Evolutionary conservation across 1,139 yeast genomes (phyloP).

Genomic region (Torulaspora pretoriensis): DNA sequence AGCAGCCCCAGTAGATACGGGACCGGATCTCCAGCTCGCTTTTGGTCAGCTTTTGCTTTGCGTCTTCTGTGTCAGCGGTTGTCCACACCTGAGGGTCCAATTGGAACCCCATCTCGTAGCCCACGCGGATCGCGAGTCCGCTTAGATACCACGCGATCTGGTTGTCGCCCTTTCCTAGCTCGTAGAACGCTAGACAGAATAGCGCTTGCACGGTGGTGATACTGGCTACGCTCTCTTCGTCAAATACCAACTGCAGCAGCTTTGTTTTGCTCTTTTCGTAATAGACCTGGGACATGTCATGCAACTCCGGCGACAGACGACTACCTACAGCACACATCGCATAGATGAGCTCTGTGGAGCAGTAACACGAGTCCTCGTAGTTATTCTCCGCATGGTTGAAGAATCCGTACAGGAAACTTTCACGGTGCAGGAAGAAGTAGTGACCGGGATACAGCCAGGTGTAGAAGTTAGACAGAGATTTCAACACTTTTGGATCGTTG

Average conservation of each 20-base stretch:
- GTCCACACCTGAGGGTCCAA: conserved; percentile 58
- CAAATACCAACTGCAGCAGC: conserved; percentile 40
- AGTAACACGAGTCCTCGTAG: conserved; percentile 41
- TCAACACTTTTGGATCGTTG: conserved; percentile 36
- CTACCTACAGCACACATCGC: conserved; percentile 60
- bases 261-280: conserved; percentile 47
- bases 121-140: conserved; percentile 64
- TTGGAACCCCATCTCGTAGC: conserved; percentile 62
- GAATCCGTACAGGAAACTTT: conserved; percentile 57
- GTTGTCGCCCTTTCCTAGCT: conserved; percentile 54
- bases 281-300: conserved; percentile 42
- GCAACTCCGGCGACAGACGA: conserved; percentile 43
- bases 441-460: conserved; percentile 65
- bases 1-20: conserved; percentile 65
- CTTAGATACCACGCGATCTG: conserved; percentile 61
- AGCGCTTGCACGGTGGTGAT: conserved; percentile 46
- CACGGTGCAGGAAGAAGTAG: conserved; percentile 59
- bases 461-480: conserved; percentile 53
- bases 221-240: conserved; percentile 36
- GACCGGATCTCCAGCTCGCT: conserved; percentile 53
- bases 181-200: conserved; percentile 52
- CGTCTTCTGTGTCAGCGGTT: conserved; percentile 26
- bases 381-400: conserved; percentile 40
- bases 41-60: conserved; percentile 25
- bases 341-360: conserved; percentile 49